Evolutionary conservation across 352 stramenopile species (phyloP).

Genomic region (Globisporangium megalacanthum): DNA sequence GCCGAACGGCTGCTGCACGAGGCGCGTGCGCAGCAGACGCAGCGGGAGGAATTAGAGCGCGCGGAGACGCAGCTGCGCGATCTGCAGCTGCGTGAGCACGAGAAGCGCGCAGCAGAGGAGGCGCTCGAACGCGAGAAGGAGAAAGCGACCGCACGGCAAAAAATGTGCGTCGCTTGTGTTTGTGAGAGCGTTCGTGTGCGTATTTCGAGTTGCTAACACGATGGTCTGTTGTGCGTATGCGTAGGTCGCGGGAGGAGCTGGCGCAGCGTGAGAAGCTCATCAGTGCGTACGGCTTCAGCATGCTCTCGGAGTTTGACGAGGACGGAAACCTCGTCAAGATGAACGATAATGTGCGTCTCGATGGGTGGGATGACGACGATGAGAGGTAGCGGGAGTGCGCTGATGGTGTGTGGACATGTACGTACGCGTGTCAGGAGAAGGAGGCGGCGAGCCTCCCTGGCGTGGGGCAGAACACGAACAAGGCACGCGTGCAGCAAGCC

Average conservation of each 20-base stretch:
- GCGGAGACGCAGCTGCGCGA: conserved; percentile 48
- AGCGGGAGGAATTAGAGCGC: conserved; percentile 31
- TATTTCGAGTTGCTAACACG: background rate
- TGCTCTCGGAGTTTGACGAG: conserved; percentile 80
- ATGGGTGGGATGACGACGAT: no score
- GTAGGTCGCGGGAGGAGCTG: conserved; percentile 57
- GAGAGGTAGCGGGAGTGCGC: no score
- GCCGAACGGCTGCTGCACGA: conserved; percentile 38
- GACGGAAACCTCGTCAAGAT: conserved; percentile 79
- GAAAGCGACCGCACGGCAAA: conserved; percentile 54
- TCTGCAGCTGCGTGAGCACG: conserved; percentile 45
- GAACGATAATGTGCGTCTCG: conserved; percentile 41
- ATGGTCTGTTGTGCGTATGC: background rate
- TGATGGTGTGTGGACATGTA: background rate
- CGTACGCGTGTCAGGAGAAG: conserved; percentile 20
- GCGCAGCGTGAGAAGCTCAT: conserved; percentile 71
- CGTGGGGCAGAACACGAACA: conserved; percentile 38
- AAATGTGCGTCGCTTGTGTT: conserved; percentile 30
- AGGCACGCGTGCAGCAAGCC: conserved; percentile 31
- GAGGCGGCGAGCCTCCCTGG: conserved; percentile 21
- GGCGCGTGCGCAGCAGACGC: conserved; percentile 24
- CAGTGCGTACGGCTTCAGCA: conserved; percentile 71
- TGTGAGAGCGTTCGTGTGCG: background rate
- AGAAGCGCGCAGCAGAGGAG: conserved; percentile 55
- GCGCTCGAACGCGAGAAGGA: conserved; percentile 48